Evolutionary conservation across 2,329 filamentous ascomycete species (phyloP).

Genomic region (Ascochyta rabiei): DNA sequence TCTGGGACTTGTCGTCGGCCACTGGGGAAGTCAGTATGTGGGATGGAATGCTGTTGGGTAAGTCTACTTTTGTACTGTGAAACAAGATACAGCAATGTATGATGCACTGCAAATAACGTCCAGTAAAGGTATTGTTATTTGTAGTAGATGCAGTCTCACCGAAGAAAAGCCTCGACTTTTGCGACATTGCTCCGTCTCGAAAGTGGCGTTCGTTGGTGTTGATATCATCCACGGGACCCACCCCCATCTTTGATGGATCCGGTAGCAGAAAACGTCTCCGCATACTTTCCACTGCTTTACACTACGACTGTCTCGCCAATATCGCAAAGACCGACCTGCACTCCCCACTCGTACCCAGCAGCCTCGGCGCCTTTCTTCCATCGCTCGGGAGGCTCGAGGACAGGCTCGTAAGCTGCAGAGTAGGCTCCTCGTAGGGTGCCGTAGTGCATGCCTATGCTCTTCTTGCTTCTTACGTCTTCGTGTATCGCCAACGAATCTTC

Average conservation of each 20-base stretch:
- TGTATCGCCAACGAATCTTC: conserved; percentile 58
- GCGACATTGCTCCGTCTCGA: background rate
- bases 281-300: conserved; percentile 17
- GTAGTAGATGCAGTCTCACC: background rate
- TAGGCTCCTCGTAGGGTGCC: conserved; percentile 56
- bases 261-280: background rate
- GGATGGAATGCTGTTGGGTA: background rate
- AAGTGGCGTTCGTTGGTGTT: background rate
- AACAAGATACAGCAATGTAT: background rate
- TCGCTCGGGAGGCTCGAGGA: conserved; percentile 54
- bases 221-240: background rate
- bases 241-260: conserved; percentile 2
- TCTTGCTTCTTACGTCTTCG: conserved; percentile 53
- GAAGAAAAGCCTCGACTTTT: background rate
- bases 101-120: background rate
- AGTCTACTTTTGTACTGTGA: background rate
- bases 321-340: conserved; percentile 50
- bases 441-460: conserved; percentile 60
- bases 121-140: background rate
- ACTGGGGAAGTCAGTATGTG: background rate
- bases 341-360: conserved; percentile 48
- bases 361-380: conserved; percentile 55
- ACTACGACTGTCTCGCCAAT: conserved; percentile 56
- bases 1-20: conserved; percentile 5
- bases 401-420: conserved; percentile 56